A percentile compares a stretch with the other conserved stretches of the same genome.
These are phyloP conservation scores for Fusarium sp. DNA, from an alignment of 2,329 filamentous ascomycete species.

Conservation along the genomic window DNA sequence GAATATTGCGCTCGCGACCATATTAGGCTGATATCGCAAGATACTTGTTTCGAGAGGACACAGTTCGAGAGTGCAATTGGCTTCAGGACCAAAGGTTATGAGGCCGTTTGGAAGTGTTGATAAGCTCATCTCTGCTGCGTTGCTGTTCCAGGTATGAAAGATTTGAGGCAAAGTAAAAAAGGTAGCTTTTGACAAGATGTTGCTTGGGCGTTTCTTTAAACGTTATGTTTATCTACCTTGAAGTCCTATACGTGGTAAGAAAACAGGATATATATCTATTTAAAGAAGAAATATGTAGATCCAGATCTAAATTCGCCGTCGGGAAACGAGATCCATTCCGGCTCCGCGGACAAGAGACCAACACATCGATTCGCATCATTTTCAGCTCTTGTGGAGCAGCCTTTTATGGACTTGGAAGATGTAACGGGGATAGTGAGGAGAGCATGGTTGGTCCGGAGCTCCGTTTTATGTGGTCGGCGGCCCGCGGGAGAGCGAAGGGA, in stretches of 20 bases:
- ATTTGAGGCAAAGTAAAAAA: no score
- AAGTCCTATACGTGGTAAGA: no score
- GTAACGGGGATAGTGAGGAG: neutral
- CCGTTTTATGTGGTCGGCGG: neutral
- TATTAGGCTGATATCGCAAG: conserved; percentile 37
- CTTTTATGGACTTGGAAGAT: neutral
- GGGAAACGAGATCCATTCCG: no score
- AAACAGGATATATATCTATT: no score
- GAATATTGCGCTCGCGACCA: conserved; percentile 35
- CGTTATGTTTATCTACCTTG: no score
- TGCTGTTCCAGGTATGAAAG: neutral
- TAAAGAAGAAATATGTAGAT: no score
- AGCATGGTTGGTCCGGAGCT: conserved; percentile 7
- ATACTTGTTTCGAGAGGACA: conserved; percentile 41
- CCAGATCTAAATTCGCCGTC: no score
- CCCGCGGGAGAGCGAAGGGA: conserved; percentile 9
- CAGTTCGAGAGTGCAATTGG: conserved; percentile 41
- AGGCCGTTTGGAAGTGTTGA: conserved; percentile 33
- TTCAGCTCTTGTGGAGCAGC: conserved; percentile 8
- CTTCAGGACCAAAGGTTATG: conserved; percentile 37
- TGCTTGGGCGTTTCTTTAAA: no score
- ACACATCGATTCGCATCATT: neutral
- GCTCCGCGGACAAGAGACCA: no score
- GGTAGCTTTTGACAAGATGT: no score
- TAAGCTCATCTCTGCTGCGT: conserved; percentile 12